Percentiles rank a stretch among this genome's conserved stretches.
phyloP scores from a whole-genome alignment of 805 yeast species.

The Barnettozyma botsteinii region DNA sequence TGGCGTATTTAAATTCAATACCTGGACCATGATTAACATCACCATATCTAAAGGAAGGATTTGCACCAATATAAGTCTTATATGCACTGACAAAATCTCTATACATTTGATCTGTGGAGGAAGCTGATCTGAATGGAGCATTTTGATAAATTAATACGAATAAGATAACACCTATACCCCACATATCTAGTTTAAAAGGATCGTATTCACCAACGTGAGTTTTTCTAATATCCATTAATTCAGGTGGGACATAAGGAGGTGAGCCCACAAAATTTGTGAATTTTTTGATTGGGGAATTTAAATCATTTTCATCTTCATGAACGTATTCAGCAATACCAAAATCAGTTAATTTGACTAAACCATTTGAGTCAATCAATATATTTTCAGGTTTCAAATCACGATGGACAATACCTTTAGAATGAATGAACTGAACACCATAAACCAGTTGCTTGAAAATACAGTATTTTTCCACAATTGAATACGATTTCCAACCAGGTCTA shows the following conservation, averaged over 20 bases:
- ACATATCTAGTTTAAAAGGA: constrained; percentile 63
- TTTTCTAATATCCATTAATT: constrained; percentile 44
- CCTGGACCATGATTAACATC: constrained; percentile 58
- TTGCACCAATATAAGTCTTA: constrained; percentile 31
- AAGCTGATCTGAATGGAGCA: constrained; percentile 55
- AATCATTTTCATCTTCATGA: constrained; percentile 47
- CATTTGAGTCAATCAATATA: constrained; percentile 50
- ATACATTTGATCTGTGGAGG: constrained; percentile 41
- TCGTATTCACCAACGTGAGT: constrained; percentile 40
- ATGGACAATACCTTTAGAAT: constrained; percentile 62
- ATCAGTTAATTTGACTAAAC: constrained; percentile 64
- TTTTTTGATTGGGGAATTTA: constrained; percentile 32
- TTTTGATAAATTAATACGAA: constrained; percentile 53
- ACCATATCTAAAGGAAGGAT: constrained; percentile 44
- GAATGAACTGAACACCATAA: constrained; percentile 56
- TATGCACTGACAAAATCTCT: constrained; percentile 51
- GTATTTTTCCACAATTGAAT: constrained; percentile 45
- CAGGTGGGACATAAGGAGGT: constrained; percentile 79
- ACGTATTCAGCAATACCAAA: constrained; percentile 72
- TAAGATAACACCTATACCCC: constrained; percentile 68
- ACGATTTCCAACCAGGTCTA: constrained; percentile 54
- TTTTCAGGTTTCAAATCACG: constrained; percentile 75
- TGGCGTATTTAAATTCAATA: constrained; percentile 63
- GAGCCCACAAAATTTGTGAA: constrained; percentile 60
- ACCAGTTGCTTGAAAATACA: constrained; percentile 67